phyloP scores from a whole-genome alignment of 1,284 basidiomycete genomes.

The Cryptococcus hybrid region DNA sequence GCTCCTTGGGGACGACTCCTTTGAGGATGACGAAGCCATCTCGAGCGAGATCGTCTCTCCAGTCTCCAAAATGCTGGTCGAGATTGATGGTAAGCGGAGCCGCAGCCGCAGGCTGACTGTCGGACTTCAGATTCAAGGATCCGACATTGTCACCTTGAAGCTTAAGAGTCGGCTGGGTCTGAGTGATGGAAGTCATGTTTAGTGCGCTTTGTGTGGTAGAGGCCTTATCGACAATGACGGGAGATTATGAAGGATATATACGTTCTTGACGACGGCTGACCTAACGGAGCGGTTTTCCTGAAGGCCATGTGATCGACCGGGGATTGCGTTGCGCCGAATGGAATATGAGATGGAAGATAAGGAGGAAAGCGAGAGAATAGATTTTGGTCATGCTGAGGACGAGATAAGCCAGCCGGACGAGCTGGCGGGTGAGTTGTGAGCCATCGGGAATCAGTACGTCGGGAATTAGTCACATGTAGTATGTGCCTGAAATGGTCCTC shows the following conservation, averaged over 20 bases:
- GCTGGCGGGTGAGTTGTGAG: background rate
- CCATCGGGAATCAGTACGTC: background rate
- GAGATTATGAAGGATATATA: background rate
- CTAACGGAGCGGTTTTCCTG: too few relatives aligned
- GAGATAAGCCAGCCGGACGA: too few relatives aligned
- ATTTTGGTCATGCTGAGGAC: too few relatives aligned
- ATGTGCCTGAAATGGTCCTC: background rate
- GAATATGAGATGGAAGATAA: too few relatives aligned
- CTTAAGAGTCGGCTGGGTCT: too few relatives aligned
- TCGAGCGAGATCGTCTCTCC: conserved; percentile 29
- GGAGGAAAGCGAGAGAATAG: too few relatives aligned
- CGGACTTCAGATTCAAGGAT: background rate
- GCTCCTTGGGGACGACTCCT: conserved; percentile 27
- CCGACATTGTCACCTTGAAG: too few relatives aligned
- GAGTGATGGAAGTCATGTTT: too few relatives aligned
- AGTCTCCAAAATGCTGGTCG: conserved; percentile 27
- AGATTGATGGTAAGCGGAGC: conserved; percentile 21
- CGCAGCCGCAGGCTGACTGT: background rate
- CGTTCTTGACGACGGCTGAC: too few relatives aligned
- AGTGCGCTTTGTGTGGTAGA: background rate
- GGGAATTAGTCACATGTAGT: background rate
- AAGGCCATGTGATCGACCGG: too few relatives aligned
- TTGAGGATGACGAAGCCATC: conserved; percentile 40
- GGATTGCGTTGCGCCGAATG: too few relatives aligned
- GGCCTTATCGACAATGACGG: background rate